These are phyloP conservation scores for Paraurostyla sp. DNA, from an alignment of 73 alveolate genomes.

Conservation along the genomic window DNA sequence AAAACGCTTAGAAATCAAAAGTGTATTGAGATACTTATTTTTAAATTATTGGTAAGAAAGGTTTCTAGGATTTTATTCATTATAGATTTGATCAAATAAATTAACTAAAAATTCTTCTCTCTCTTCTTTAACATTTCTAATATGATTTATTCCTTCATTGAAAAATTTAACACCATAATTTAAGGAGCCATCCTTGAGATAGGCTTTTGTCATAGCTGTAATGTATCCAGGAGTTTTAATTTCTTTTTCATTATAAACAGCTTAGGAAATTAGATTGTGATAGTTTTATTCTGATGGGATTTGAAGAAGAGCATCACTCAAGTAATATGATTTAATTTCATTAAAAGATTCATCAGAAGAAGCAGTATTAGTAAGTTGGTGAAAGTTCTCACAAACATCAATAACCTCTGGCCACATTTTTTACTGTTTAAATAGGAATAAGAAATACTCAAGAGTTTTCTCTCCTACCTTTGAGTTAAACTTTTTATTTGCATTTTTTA, in stretches of 20 bases:
- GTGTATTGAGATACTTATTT: neutral
- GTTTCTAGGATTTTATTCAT: neutral
- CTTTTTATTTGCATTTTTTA: neutral
- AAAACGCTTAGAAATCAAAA: neutral
- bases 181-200: constrained; percentile 43
- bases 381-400: constrained; percentile 42
- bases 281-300: neutral
- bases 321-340: neutral
- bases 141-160: neutral
- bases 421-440: neutral
- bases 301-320: constrained; percentile 8
- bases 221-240: neutral
- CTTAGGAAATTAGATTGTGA: constrained; percentile 15
- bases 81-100: constrained; percentile 18
- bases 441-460: constrained; percentile 33
- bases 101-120: constrained; percentile 9
- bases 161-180: constrained; percentile 22
- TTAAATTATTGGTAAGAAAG: constrained; percentile 9
- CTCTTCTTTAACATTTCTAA: neutral
- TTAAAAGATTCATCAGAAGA: neutral
- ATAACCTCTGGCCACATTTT: constrained; percentile 54
- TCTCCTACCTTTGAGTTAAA: neutral
- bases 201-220: constrained; percentile 64
- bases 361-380: neutral
- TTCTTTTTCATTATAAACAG: neutral